Percentiles rank a stretch among this genome's conserved stretches.
Conservation (phyloP, 129 eudicot species). For the carrot (Daucus carota) region DH1_v3.0 NC_030389.2:23695001-23695500, state of each 20-base stretch:
- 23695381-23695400: too few species aligned
- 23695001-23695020: too few species aligned
- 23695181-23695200: slow-evolving; percentile 61
- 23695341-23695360: background rate
- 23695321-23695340: background rate
- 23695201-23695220: slow-evolving; percentile 50
- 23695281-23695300: slow-evolving; percentile 94
- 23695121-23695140: slow-evolving; percentile 93
- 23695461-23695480: too few species aligned
- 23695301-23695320: slow-evolving; percentile 2
- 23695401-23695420: too few species aligned
- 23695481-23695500: too few species aligned
- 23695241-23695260: slow-evolving; percentile 83
- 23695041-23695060: slow-evolving; percentile 80
- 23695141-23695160: slow-evolving; percentile 99
- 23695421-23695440: too few species aligned
- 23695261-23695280: slow-evolving; percentile 92
- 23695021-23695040: background rate
- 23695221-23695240: slow-evolving; percentile 69
- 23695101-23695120: slow-evolving; percentile 93
- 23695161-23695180: slow-evolving; percentile 79
- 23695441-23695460: too few species aligned
- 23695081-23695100: slow-evolving; percentile 95
- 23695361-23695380: background rate
- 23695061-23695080: slow-evolving; percentile 89